Percentiles rank a stretch among this genome's conserved stretches.
These are phyloP conservation scores for Microdochium bolleyi DNA, from an alignment of 2,329 filamentous ascomycete species.

Conservation along the genomic window DNA sequence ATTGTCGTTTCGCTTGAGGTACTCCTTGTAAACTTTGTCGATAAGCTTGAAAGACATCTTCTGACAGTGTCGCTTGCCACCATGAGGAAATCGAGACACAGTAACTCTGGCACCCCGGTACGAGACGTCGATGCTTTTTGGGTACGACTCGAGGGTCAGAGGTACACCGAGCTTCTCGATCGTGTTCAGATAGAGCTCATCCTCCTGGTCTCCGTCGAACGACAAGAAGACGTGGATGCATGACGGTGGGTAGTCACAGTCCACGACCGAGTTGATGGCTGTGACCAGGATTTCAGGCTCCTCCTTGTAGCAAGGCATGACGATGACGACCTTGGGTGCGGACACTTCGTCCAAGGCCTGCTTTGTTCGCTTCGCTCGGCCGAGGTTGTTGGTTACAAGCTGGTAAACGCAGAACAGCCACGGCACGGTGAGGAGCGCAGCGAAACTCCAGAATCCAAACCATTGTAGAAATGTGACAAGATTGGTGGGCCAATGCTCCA, in stretches of 20 bases:
- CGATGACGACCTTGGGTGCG: constrained; percentile 88
- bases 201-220: constrained; percentile 84
- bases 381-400: constrained; percentile 78
- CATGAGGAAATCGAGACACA: constrained; percentile 84
- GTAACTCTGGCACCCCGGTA: constrained; percentile 82
- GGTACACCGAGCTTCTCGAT: constrained; percentile 80
- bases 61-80: constrained; percentile 89
- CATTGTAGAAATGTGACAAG: constrained; percentile 75
- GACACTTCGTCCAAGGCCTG: constrained; percentile 75
- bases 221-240: constrained; percentile 94
- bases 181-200: constrained; percentile 82
- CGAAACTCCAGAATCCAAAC: constrained; percentile 94
- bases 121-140: constrained; percentile 81
- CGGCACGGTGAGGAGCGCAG: constrained; percentile 74
- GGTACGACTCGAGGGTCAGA: constrained; percentile 67
- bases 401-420: constrained; percentile 94
- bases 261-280: constrained; percentile 84
- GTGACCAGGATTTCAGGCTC: constrained; percentile 75
- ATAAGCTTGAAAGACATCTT: constrained; percentile 91
- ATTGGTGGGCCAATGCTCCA: constrained; percentile 59
- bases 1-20: constrained; percentile 81
- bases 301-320: constrained; percentile 97
- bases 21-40: constrained; percentile 83
- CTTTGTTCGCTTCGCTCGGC: constrained; percentile 74
- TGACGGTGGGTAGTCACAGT: constrained; percentile 85